A percentile compares a stretch with the other conserved stretches of the same genome.
These are phyloP conservation scores for Trichoderma erinaceum DNA, from an alignment of 495 filamentous ascomycete genomes.

Conservation along the genomic window DNA sequence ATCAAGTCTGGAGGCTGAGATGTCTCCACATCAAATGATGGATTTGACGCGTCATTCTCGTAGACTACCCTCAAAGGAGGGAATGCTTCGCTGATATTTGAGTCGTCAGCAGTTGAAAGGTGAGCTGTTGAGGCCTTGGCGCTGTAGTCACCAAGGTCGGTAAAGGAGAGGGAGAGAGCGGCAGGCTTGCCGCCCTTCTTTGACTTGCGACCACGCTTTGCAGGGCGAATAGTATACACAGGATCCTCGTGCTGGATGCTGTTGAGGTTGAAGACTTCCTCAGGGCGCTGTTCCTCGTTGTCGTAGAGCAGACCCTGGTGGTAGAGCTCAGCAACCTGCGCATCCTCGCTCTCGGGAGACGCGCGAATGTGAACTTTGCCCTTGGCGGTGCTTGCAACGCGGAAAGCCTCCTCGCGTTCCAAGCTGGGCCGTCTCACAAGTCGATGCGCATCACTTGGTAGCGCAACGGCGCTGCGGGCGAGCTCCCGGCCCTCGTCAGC, in stretches of 20 bases:
- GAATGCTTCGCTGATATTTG: background rate
- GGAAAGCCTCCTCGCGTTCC: conserved; percentile 40
- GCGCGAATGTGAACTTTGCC: conserved; percentile 27
- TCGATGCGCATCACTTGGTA: conserved; percentile 27
- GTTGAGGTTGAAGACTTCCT: conserved; percentile 30
- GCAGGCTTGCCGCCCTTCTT: conserved; percentile 18
- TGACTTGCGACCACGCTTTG: conserved; percentile 25
- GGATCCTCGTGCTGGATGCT: conserved; percentile 30
- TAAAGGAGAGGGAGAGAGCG: conserved; percentile 28
- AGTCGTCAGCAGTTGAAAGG: conserved; percentile 23
- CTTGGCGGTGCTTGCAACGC: conserved; percentile 24
- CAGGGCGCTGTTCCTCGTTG: conserved; percentile 29
- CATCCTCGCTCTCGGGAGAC: conserved; percentile 28
- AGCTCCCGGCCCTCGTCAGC: conserved; percentile 27
- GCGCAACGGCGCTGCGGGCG: conserved; percentile 23
- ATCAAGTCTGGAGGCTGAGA: conserved; percentile 20
- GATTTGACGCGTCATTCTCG: conserved; percentile 25
- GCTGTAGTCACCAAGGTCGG: conserved; percentile 27
- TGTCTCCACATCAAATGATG: conserved; percentile 8
- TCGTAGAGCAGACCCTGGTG: conserved; percentile 36
- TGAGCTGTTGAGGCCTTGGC: conserved; percentile 21
- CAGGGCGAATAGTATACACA: conserved; percentile 26
- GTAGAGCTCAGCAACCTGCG: conserved; percentile 39
- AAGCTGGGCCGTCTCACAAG: conserved; percentile 26
- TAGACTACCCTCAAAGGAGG: conserved; percentile 22